phyloP scores from a whole-genome alignment of 2,329 filamentous ascomycete species.

The Lasiodiplodia sp. region DNA sequence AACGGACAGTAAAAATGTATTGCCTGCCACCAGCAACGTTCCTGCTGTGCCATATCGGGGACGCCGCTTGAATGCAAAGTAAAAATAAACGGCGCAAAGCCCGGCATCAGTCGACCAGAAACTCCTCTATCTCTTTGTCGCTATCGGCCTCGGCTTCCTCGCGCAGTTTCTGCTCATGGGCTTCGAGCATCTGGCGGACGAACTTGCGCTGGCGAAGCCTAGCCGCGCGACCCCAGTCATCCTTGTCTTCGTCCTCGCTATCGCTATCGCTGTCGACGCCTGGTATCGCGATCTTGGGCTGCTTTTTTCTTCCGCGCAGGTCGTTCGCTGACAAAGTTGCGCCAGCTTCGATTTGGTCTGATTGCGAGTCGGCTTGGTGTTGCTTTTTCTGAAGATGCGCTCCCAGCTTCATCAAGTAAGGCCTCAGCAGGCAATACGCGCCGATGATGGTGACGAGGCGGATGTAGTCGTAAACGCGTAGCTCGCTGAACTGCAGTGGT shows the following conservation, averaged over 20 bases:
- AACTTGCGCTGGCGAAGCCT: constrained; percentile 72
- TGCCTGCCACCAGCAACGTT: constrained; percentile 4
- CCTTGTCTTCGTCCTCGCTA: constrained; percentile 51
- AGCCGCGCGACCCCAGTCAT: constrained; percentile 73
- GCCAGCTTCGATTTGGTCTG: constrained; percentile 39
- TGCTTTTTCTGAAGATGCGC: constrained; percentile 69
- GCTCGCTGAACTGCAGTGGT: constrained; percentile 49
- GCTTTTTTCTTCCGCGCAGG: constrained; percentile 43
- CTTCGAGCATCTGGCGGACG: constrained; percentile 70
- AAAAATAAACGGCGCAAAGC: background rate
- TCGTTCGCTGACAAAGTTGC: constrained; percentile 45
- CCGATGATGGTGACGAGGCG: constrained; percentile 75
- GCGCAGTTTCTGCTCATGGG: constrained; percentile 62
- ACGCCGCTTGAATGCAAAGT: constrained; percentile 13
- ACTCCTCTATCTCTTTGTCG: constrained; percentile 78
- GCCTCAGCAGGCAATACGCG: constrained; percentile 73
- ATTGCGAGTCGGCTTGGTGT: constrained; percentile 60
- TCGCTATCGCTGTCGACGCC: constrained; percentile 61
- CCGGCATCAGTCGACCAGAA: constrained; percentile 56
- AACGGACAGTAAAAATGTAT: background rate
- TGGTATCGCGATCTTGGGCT: constrained; percentile 60
- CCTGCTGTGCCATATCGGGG: background rate
- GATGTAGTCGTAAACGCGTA: constrained; percentile 60
- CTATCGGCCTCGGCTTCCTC: constrained; percentile 69
- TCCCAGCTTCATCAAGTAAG: constrained; percentile 74